These are phyloP conservation scores for Avena insularis DNA, from an alignment of 176 grass and related monocot genomes.

Conservation along the genomic window DNA sequence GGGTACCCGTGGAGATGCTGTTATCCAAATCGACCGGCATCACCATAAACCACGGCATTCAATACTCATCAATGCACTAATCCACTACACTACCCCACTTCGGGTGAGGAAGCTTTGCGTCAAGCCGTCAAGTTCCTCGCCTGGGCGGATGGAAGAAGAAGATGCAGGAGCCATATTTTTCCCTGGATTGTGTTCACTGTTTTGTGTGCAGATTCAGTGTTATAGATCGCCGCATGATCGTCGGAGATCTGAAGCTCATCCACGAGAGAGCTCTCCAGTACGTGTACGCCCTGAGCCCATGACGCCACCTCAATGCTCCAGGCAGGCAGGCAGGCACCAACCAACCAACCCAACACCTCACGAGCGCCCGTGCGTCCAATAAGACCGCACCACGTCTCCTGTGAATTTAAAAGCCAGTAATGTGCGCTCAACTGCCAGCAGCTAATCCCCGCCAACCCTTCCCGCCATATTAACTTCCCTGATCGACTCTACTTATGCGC, in stretches of 20 bases:
- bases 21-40: too few species aligned
- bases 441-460: conserved; percentile 54
- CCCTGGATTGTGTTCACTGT: neutral
- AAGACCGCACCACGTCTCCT: neutral
- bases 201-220: neutral
- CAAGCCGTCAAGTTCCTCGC: too few species aligned
- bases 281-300: neutral
- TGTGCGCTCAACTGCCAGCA: conserved; percentile 52
- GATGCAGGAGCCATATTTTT: neutral
- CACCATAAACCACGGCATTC: too few species aligned
- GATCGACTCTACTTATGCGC: conserved; percentile 28
- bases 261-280: too few species aligned
- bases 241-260: neutral
- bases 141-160: too few species aligned
- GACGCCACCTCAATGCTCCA: neutral
- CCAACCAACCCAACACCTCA: neutral
- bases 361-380: neutral
- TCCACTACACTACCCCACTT: too few species aligned
- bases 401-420: conserved; percentile 29
- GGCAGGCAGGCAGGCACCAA: neutral
- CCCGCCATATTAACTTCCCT: conserved; percentile 38
- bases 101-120: too few species aligned
- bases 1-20: too few species aligned
- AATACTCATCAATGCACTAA: too few species aligned
- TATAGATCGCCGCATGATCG: neutral